These are phyloP conservation scores for Yamadazyma oceani DNA, from an alignment of 1,139 yeast genomes.

Conservation along the genomic window DNA sequence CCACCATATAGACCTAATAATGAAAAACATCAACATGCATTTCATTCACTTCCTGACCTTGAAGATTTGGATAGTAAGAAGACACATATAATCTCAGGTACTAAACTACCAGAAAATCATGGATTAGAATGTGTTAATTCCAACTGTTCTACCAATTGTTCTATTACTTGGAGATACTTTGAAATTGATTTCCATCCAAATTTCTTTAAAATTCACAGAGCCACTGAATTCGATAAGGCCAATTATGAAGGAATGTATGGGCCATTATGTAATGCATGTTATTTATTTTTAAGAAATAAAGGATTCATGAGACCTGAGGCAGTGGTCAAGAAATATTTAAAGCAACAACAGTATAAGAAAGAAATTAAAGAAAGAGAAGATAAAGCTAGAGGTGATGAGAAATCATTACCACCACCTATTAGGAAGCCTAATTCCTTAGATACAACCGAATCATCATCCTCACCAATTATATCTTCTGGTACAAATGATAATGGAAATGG, in stretches of 20 bases:
- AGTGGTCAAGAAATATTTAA: conserved; percentile 48
- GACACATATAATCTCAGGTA: conserved; percentile 43
- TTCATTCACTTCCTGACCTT: conserved; percentile 43
- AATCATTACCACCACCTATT: background rate
- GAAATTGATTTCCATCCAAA: conserved; percentile 44
- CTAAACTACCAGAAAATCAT: conserved; percentile 40
- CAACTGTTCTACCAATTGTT: conserved; percentile 42
- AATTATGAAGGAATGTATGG: conserved; percentile 53
- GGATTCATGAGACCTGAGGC: conserved; percentile 55
- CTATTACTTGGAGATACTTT: conserved; percentile 49
- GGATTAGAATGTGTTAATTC: conserved; percentile 44
- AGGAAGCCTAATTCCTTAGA: conserved; percentile 1
- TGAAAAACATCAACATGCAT: conserved; percentile 15
- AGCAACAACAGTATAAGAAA: conserved; percentile 45
- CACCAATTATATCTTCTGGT: conserved; percentile 16
- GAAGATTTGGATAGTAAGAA: conserved; percentile 48
- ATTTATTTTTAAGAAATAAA: conserved; percentile 45
- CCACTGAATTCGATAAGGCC: conserved; percentile 40
- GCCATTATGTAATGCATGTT: conserved; percentile 52
- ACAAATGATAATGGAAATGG: background rate
- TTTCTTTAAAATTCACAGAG: conserved; percentile 38
- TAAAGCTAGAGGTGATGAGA: background rate
- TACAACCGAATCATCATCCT: conserved; percentile 24
- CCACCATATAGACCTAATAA: conserved; percentile 29
- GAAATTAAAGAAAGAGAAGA: conserved; percentile 18